Base-by-base conservation (phyloP, 2,329 filamentous ascomycete genomes). In the Mariannaea sp. region DNA sequence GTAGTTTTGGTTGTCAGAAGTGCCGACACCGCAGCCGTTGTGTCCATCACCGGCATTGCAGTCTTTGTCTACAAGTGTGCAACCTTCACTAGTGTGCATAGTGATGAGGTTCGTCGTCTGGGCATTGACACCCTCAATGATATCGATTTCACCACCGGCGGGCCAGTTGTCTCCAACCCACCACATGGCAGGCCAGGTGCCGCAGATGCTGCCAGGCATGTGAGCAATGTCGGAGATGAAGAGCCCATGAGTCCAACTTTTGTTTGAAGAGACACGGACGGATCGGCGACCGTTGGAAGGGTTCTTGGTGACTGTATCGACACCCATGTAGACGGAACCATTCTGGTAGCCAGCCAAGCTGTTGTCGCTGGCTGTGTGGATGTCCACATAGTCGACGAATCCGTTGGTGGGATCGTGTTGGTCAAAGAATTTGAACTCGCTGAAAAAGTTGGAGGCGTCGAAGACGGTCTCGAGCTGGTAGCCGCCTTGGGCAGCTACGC, bases 141-240 rank as follows among this genome's bases (percentile, higher is more conserved):
- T 88, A 69, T 93, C 89, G 64, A 93, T 89, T 73, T 92, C 89
- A 40, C 89, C 89, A 7, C 77, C 75, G 35, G 69, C 69, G 2
- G 89, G 89, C 89, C 89, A 92, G 29, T 32, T n/a, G 10, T 5
- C 5, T 8, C 10, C 65, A 80, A 72, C 13, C 88, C 88, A 78
- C 82, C 82, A 89, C 70, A 87, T 88, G 12, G 89, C 89, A 1
- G 89, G 88, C 89, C 89, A 93, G 12, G 84, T 80, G 27, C 88
- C 89, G 65, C 89, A 92, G 55, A 78, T 75, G 35, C 82, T 83
- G 16, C 79, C 80, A n/a, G 89, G 89, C 84, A 92, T 91, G 70
- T 92, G 89, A 8, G 76, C 78, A 53, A 92, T 81, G 67, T 93
- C 89, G 49, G 87, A 77, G 38, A 92, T 77, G 69, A 92, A 83